Conservation (phyloP, 129 eudicot species). For the Dittrichia graveolens region DNA sequence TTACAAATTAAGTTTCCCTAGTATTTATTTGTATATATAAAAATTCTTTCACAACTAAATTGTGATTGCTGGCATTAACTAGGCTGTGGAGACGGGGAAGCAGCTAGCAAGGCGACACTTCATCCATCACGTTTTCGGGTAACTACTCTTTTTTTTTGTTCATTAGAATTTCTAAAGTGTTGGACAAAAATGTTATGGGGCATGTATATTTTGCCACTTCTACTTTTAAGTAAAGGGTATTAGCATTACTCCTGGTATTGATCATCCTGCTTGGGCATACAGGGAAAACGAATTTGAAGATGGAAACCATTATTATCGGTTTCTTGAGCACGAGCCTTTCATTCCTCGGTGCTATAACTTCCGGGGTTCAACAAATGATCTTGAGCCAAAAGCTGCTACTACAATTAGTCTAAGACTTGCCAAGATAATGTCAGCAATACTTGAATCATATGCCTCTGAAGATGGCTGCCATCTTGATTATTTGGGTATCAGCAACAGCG, state of each 20-base stretch:
- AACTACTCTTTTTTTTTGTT: constrained; percentile 25
- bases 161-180: too few relatives aligned
- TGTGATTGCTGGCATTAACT: constrained; percentile 31
- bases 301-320: constrained; percentile 78
- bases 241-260: too few relatives aligned
- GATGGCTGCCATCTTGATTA: constrained; percentile 69
- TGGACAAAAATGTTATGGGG: too few relatives aligned
- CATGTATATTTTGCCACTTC: background rate
- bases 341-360: constrained; percentile 79
- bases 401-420: constrained; percentile 56
- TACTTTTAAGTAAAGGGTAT: background rate
- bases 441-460: constrained; percentile 89
- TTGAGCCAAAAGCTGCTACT: constrained; percentile 70
- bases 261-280: constrained; percentile 23
- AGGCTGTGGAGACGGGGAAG: constrained; percentile 89
- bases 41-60: constrained; percentile 12
- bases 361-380: constrained; percentile 73
- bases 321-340: constrained; percentile 91
- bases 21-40: background rate
- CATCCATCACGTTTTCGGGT: constrained; percentile 88
- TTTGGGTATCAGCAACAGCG: constrained; percentile 84
- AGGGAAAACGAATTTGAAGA: constrained; percentile 84
- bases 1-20: too few relatives aligned
- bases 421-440: constrained; percentile 84
- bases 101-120: constrained; percentile 75